A percentile compares a stretch with the other conserved stretches of the same genome.
Conservation (phyloP, 805 yeast species). For the Metschnikowia henanensis region DNA sequence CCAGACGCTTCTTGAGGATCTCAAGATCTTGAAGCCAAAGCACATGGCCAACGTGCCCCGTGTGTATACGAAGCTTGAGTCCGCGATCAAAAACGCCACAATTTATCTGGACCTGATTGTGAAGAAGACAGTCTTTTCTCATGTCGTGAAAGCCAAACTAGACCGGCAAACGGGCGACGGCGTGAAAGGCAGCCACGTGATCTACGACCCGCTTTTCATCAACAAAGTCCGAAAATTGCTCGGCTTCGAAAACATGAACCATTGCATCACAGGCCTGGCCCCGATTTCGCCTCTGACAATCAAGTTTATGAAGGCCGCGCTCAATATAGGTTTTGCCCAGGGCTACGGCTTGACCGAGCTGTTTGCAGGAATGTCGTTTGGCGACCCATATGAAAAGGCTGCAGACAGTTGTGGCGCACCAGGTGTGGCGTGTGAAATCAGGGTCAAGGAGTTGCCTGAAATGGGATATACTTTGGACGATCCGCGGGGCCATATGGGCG, state of each 20-base stretch:
- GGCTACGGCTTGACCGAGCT: constrained; percentile 79
- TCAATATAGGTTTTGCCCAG: constrained; percentile 57
- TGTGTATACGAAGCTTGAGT: constrained; percentile 27
- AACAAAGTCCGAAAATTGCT: constrained; percentile 23
- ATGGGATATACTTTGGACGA: constrained; percentile 44
- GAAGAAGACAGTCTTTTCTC: constrained; percentile 20
- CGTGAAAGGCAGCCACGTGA: constrained; percentile 20
- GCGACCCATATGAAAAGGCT: constrained; percentile 41
- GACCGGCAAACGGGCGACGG: constrained; percentile 21
- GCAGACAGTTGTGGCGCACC: constrained; percentile 65
- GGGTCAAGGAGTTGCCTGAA: constrained; percentile 60
- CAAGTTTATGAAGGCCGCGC: constrained; percentile 58
- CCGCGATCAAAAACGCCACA: constrained; percentile 26
- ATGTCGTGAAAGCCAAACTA: constrained; percentile 20
- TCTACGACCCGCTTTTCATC: constrained; percentile 17
- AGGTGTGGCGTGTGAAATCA: constrained; percentile 52
- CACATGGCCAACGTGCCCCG: constrained; percentile 28
- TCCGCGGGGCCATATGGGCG: constrained; percentile 49
- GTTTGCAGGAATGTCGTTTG: constrained; percentile 52
- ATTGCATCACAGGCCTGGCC: constrained; percentile 54
- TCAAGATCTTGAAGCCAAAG: constrained; percentile 25
- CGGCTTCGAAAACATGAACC: constrained; percentile 34
- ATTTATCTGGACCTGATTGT: constrained; percentile 20
- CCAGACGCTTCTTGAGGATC: constrained; percentile 25
- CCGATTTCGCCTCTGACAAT: constrained; percentile 67